These are phyloP conservation scores for Acanthamoeba sp. DNA, from an alignment of 208 protist species.

Conservation along the genomic window DNA sequence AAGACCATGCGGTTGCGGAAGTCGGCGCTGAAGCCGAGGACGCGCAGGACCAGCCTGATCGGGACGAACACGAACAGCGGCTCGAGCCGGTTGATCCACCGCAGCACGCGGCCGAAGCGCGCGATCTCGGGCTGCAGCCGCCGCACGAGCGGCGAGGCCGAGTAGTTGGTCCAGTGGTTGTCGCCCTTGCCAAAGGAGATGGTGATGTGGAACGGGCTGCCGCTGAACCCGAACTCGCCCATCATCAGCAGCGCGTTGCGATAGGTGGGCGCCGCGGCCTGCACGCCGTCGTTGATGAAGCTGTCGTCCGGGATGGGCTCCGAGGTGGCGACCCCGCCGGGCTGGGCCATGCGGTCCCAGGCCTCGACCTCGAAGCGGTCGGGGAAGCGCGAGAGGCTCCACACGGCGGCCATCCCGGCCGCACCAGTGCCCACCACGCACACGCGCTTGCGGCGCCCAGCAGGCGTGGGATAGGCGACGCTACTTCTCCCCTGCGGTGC, in stretches of 20 bases:
- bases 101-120: conserved; percentile 52
- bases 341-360: conserved; percentile 23
- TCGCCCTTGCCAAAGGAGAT: conserved; percentile 74
- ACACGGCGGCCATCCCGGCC: conserved; percentile 70
- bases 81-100: conserved; percentile 52
- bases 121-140: conserved; percentile 48
- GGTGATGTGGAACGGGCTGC: conserved; percentile 67
- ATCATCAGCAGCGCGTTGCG: conserved; percentile 73
- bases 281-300: conserved; percentile 78
- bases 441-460: conserved; percentile 27
- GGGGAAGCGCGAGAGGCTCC: conserved; percentile 71
- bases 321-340: conserved; percentile 74
- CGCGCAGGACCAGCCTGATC: conserved; percentile 4
- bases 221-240: conserved; percentile 48
- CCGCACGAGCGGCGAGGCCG: neutral
- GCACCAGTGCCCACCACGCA: conserved; percentile 73
- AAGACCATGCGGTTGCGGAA: conserved; percentile 75
- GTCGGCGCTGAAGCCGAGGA: conserved; percentile 65
- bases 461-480: too few species aligned
- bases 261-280: conserved; percentile 71
- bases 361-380: conserved; percentile 75
- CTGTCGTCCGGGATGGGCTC: neutral
- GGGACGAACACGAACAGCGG: conserved; percentile 64
- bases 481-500: neutral
- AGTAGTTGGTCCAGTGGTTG: conserved; percentile 71